Percentiles rank a stretch among this genome's conserved stretches.
Evolutionary conservation across 805 yeast species (phyloP).

Genomic region (Lipomyces lipofer): DNA sequence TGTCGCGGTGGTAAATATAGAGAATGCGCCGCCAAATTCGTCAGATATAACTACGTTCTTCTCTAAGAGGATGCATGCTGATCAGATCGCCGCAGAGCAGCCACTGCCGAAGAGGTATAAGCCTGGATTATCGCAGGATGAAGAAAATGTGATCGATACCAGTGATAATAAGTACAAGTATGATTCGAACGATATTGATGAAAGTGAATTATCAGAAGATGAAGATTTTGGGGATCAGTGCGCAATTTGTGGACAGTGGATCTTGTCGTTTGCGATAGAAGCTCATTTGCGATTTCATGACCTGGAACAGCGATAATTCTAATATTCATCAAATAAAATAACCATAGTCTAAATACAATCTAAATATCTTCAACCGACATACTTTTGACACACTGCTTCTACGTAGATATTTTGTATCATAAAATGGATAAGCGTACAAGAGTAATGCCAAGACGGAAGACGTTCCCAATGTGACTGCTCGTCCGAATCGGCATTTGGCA

Average conservation of each 20-base stretch:
- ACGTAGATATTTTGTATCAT: too few species aligned
- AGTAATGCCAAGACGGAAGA: too few species aligned
- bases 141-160: background rate
- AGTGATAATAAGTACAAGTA: background rate
- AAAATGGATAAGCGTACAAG: too few species aligned
- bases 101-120: background rate
- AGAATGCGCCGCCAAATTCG: background rate
- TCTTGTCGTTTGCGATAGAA: slow-evolving; percentile 10
- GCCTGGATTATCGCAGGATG: background rate
- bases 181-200: background rate
- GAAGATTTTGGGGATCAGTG: slow-evolving; percentile 3
- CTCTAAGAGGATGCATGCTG: background rate
- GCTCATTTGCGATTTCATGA: slow-evolving; percentile 16
- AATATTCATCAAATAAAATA: too few species aligned
- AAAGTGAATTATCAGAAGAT: background rate
- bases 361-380: too few species aligned
- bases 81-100: background rate
- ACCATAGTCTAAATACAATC: too few species aligned
- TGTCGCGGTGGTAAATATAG: slow-evolving; percentile 9
- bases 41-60: slow-evolving; percentile 3
- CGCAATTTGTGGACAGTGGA: slow-evolving; percentile 3
- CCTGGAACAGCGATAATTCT: too few species aligned
- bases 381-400: too few species aligned
- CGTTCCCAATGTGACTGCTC: too few species aligned
- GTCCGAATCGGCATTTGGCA: too few species aligned